Conservation (phyloP, 2,329 filamentous ascomycete species). For the Paramyrothecium roridum region DNA sequence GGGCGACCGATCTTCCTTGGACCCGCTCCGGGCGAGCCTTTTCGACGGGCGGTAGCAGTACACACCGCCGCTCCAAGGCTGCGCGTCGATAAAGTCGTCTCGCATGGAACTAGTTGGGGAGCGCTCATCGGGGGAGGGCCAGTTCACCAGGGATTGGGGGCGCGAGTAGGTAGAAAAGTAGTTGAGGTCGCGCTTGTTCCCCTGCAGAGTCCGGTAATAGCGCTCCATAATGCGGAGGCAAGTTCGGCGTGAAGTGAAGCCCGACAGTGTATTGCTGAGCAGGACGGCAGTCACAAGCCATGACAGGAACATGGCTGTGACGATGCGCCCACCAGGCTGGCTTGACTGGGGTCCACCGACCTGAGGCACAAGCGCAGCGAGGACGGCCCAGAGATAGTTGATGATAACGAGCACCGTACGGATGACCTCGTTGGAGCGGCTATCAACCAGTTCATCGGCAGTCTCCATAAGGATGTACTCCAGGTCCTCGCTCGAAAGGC, state of each 20-base stretch:
- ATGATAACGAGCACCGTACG: slow-evolving; percentile 6
- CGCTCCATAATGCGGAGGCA: slow-evolving; percentile 4
- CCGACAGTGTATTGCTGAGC: slow-evolving; percentile 9
- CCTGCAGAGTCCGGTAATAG: slow-evolving; percentile 1
- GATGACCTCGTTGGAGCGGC: slow-evolving; percentile 5
- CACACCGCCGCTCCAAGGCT: slow-evolving; percentile 5
- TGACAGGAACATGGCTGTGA: slow-evolving; percentile 4
- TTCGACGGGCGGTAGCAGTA: slow-evolving; percentile 4
- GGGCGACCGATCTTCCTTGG: too few relatives aligned
- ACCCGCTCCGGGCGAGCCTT: background rate
- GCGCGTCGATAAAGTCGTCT: slow-evolving; percentile 4
- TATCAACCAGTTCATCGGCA: slow-evolving; percentile 3
- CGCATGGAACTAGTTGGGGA: too few relatives aligned
- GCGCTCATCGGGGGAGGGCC: background rate
- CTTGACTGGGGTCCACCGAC: slow-evolving; percentile 2
- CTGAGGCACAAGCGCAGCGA: slow-evolving; percentile 1
- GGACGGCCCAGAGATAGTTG: slow-evolving; percentile 7
- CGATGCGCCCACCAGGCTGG: slow-evolving; percentile 5
- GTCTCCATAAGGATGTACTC: slow-evolving; percentile 2
- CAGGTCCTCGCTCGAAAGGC: slow-evolving; percentile 1
- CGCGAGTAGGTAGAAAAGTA: slow-evolving; percentile 1
- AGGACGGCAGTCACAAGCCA: slow-evolving; percentile 5
- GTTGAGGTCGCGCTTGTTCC: slow-evolving; percentile 2
- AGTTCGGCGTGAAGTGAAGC: slow-evolving; percentile 3
- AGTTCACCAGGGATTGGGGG: background rate